Evolutionary conservation across 2,329 filamentous ascomycete species (phyloP).

Genomic region (Lasiodiplodia sp.): DNA sequence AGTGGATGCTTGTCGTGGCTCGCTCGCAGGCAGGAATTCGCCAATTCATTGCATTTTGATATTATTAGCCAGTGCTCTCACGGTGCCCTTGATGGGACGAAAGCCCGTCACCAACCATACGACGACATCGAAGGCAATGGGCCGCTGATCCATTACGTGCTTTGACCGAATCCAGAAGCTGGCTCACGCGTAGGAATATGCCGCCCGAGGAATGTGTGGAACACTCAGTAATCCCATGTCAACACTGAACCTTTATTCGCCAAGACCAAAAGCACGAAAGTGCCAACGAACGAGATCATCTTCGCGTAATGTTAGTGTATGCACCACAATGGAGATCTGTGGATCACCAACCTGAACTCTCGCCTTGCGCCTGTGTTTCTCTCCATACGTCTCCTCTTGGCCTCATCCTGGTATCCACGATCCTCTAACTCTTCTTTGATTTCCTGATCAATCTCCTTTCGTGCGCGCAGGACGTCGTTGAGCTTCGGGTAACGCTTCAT

Average conservation of each 20-base stretch:
- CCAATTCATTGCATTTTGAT: not conserved
- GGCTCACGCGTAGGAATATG: not conserved
- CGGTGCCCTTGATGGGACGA: not conserved
- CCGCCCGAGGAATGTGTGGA: not conserved
- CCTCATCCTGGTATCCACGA: conserved; percentile 63
- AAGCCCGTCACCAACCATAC: not conserved
- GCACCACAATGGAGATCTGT: not conserved
- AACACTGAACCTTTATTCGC: not conserved
- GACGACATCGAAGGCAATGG: not conserved
- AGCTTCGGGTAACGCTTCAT: conserved; percentile 24
- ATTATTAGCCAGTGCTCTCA: not conserved
- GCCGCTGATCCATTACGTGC: not conserved
- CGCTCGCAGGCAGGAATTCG: not conserved
- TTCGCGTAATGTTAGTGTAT: not conserved
- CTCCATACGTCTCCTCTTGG: conserved; percentile 50
- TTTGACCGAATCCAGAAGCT: not conserved
- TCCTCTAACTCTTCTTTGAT: conserved; percentile 71
- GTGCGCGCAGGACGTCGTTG: conserved; percentile 53
- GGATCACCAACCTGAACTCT: conserved; percentile 40
- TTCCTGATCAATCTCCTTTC: conserved; percentile 73
- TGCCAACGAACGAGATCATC: not conserved
- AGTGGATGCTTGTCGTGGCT: not conserved
- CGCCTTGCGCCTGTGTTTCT: conserved; percentile 54
- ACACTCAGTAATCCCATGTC: not conserved
- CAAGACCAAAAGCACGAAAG: not conserved